A percentile compares a stretch with the other conserved stretches of the same genome.
phyloP scores from a whole-genome alignment of 106 monocot species.

The Triglochin maritima region DNA sequence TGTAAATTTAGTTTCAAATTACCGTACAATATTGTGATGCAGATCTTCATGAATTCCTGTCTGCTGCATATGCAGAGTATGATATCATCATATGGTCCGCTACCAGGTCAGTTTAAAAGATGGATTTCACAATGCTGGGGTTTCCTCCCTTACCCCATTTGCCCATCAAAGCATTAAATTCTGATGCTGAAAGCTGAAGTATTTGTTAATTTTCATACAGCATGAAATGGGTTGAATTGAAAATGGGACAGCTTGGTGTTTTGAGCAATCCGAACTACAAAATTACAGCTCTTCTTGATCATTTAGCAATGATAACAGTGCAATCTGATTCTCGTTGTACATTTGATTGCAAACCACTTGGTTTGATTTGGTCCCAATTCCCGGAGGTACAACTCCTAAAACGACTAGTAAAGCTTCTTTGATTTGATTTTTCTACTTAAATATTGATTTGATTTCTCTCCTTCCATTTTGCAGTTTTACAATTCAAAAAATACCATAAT shows the following conservation, averaged over 20 bases:
- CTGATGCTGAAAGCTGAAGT: neutral
- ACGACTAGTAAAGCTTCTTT: neutral
- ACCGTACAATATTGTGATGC: conserved; percentile 13
- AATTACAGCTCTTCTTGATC: conserved; percentile 88
- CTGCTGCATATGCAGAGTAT: conserved; percentile 80
- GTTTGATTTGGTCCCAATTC: conserved; percentile 82
- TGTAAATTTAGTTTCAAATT: neutral
- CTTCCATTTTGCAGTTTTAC: conserved; percentile 56
- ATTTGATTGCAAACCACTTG: conserved; percentile 96
- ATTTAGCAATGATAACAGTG: conserved; percentile 93
- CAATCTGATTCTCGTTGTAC: conserved; percentile 69
- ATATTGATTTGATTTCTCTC: neutral
- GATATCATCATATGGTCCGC: conserved; percentile 99
- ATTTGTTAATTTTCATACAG: conserved; percentile 24
- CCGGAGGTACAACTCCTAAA: conserved; percentile 43
- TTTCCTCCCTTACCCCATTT: neutral
- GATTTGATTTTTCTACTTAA: neutral
- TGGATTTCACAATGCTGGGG: neutral
- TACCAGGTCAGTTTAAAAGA: conserved; percentile 48
- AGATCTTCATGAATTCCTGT: conserved; percentile 97
- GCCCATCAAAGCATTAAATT: neutral
- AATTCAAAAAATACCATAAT: conserved; percentile 78
- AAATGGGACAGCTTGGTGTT: conserved; percentile 95
- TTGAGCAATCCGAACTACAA: conserved; percentile 82
- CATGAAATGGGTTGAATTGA: conserved; percentile 96